Conservation (phyloP, 345 rosid species). For the Syzygium grande region DNA sequence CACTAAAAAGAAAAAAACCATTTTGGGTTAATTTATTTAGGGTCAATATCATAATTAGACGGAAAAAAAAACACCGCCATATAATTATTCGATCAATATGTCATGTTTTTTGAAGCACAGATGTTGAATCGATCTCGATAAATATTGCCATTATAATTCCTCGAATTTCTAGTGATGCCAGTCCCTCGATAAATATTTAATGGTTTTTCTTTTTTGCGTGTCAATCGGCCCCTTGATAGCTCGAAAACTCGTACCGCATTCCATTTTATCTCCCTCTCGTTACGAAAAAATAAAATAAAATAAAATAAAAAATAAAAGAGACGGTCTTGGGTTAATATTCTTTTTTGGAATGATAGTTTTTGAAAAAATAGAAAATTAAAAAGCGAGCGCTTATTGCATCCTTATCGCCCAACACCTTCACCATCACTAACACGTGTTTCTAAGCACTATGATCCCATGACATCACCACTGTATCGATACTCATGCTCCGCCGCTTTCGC, state of each 20-base stretch:
- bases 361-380: not conserved
- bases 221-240: not conserved
- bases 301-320: not conserved
- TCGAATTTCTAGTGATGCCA: not conserved
- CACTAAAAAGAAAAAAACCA: not conserved
- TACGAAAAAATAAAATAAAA: not conserved
- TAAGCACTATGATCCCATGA: not conserved
- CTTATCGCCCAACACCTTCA: not conserved
- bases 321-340: not conserved
- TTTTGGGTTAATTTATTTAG: not conserved
- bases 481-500: not conserved
- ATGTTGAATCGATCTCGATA: too few species aligned
- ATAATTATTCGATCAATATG: not conserved
- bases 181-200: not conserved
- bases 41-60: not conserved
- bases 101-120: fast-evolving
- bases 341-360: not conserved
- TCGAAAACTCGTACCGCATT: not conserved
- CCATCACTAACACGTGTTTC: not conserved
- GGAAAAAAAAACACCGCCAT: too few species aligned
- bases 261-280: not conserved
- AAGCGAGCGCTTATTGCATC: fast-evolving
- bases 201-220: not conserved
- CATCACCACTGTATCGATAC: not conserved
- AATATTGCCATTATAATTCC: fast-evolving